These are phyloP conservation scores for Senna tora DNA, from an alignment of 306 rosid genomes.

Conservation along the genomic window DNA sequence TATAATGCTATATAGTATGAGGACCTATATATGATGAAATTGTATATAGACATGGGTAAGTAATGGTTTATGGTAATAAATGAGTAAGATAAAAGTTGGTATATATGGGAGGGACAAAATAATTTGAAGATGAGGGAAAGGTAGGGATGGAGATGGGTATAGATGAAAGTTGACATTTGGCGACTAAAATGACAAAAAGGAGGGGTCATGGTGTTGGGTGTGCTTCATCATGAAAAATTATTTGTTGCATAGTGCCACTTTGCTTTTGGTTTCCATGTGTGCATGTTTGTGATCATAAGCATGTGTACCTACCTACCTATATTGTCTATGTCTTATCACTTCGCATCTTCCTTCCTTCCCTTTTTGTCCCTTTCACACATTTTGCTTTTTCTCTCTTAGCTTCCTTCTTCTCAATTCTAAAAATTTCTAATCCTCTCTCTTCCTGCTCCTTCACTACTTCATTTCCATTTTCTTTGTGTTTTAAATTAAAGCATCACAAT, in stretches of 20 bases:
- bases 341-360: constrained; percentile 36
- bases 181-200: constrained; percentile 59
- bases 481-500: no score
- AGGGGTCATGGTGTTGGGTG: not conserved
- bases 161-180: constrained; percentile 63
- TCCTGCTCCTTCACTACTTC: not conserved
- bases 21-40: no score
- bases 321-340: constrained; percentile 16
- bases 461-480: not conserved
- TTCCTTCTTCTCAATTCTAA: not conserved
- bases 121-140: constrained; percentile 46
- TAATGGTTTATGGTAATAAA: no score
- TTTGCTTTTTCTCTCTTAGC: not conserved
- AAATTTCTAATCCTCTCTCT: no score
- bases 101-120: constrained; percentile 47
- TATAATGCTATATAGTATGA: no score
- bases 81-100: no score
- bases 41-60: no score
- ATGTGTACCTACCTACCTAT: constrained; percentile 3
- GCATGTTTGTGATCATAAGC: constrained; percentile 51
- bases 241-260: constrained; percentile 60
- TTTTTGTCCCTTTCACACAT: constrained; percentile 52
- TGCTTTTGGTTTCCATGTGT: constrained; percentile 73
- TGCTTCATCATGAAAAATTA: constrained; percentile 53
- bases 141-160: constrained; percentile 33